Conservation (phyloP, 1,284 basidiomycete species). For the Apiotrichum montevideense region DNA sequence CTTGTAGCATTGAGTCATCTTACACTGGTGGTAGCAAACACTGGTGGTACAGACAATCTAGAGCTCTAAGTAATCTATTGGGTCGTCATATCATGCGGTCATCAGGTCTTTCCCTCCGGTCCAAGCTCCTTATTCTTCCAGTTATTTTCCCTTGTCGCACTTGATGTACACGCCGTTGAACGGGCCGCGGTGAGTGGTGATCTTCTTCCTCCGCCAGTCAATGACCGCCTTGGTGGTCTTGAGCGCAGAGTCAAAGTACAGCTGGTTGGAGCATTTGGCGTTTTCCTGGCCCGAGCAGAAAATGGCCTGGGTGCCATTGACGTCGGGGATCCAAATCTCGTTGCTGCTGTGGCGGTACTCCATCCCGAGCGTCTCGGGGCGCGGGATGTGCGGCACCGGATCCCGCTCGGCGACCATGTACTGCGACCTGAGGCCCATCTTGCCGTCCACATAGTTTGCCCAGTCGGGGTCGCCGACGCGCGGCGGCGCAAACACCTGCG, state of each 20-base stretch:
- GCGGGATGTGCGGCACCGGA: slow-evolving; percentile 25
- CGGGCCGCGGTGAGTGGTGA: too few species aligned
- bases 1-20: too few species aligned
- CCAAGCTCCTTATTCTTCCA: too few species aligned
- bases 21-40: too few species aligned
- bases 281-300: slow-evolving; percentile 26
- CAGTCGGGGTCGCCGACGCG: slow-evolving; percentile 23
- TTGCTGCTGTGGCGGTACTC: slow-evolving; percentile 17
- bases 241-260: not conserved
- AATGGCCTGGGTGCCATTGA: slow-evolving; percentile 3
- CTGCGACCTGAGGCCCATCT: slow-evolving; percentile 13
- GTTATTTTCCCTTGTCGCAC: too few species aligned
- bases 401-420: slow-evolving; percentile 26
- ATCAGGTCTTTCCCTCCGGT: too few species aligned
- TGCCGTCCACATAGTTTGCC: slow-evolving; percentile 23
- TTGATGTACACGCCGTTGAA: too few species aligned
- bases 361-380: slow-evolving; percentile 7
- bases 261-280: slow-evolving; percentile 4
- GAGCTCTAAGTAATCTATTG: too few species aligned
- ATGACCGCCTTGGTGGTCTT: too few species aligned
- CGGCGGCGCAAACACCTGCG: slow-evolving; percentile 21
- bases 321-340: slow-evolving; percentile 22
- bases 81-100: too few species aligned
- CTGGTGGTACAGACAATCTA: too few species aligned
- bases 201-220: too few species aligned